These are phyloP conservation scores for Fusarium devonianum DNA, from an alignment of 2,329 filamentous ascomycete species.

Conservation along the genomic window DNA sequence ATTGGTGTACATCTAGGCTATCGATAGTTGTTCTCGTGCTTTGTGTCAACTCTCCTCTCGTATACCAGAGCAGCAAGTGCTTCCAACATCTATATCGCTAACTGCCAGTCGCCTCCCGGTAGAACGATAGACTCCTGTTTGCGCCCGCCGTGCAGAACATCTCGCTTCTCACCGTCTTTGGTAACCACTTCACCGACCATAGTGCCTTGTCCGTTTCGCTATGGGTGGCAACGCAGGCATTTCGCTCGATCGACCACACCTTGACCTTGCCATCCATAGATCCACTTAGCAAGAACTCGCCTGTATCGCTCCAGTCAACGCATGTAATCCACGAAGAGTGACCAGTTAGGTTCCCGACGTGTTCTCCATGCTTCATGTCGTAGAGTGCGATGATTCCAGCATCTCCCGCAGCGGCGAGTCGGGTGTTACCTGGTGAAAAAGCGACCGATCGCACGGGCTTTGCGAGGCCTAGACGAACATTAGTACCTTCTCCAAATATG, in stretches of 20 bases:
- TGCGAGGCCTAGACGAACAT: constrained; percentile 68
- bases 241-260: constrained; percentile 89
- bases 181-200: constrained; percentile 86
- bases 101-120: constrained; percentile 73
- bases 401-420: constrained; percentile 90
- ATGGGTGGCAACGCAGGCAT: constrained; percentile 88
- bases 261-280: constrained; percentile 94
- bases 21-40: not conserved
- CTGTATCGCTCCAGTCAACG: constrained; percentile 91
- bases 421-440: constrained; percentile 85
- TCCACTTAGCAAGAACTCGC: constrained; percentile 88
- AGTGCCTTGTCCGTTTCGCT: constrained; percentile 86
- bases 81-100: constrained; percentile 13
- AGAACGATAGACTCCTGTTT: constrained; percentile 79
- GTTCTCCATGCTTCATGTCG: constrained; percentile 90
- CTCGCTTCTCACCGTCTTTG: constrained; percentile 71
- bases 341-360: constrained; percentile 82
- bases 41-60: too few species aligned
- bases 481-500: too few species aligned
- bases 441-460: constrained; percentile 85
- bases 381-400: constrained; percentile 89
- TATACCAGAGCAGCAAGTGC: too few species aligned
- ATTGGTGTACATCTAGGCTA: not conserved
- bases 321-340: constrained; percentile 89
- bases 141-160: constrained; percentile 82